phyloP scores from a whole-genome alignment of 2,329 filamentous ascomycete species.

The Cladosporium sp. region DNA sequence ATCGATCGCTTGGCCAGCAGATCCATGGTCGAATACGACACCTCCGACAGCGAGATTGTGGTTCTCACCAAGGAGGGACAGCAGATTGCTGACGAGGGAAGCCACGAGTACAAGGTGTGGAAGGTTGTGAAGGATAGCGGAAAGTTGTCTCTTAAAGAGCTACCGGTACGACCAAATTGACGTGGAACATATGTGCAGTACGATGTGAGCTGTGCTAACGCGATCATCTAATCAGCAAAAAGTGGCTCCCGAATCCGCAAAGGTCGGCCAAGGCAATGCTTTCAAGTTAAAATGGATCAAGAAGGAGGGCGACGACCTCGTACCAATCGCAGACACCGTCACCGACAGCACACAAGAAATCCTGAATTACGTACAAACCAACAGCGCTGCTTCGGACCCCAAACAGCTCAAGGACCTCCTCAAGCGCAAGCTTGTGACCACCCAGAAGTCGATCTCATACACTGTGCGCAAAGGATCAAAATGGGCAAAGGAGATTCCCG shows the following conservation, averaged over 20 bases:
- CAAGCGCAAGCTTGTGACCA: constrained; percentile 84
- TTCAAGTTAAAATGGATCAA: constrained; percentile 73
- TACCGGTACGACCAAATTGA: constrained; percentile 34
- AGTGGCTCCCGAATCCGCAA: constrained; percentile 71
- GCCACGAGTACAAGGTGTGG: constrained; percentile 51
- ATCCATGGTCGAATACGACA: constrained; percentile 82
- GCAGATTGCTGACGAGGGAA: constrained; percentile 57
- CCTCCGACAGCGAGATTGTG: constrained; percentile 73
- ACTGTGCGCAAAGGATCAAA: constrained; percentile 79
- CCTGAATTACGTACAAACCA: constrained; percentile 68
- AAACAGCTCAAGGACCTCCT: constrained; percentile 78
- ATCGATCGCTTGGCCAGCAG: constrained; percentile 81
- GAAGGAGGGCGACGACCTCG: constrained; percentile 55
- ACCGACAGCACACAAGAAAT: constrained; percentile 74
- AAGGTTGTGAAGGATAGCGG: constrained; percentile 43
- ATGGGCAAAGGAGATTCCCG: constrained; percentile 80
- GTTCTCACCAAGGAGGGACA: constrained; percentile 76
- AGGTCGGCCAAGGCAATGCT: constrained; percentile 89
- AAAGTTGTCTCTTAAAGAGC: constrained; percentile 44
- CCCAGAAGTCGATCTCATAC: constrained; percentile 83
- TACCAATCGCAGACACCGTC: constrained; percentile 64
- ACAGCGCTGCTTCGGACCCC: constrained; percentile 63
- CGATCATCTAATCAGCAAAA: constrained; percentile 40
- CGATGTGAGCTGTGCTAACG: not conserved
- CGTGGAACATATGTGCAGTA: not conserved